Percentiles rank a stretch among this genome's conserved stretches.
These are phyloP conservation scores for Monilinia polystroma DNA, from an alignment of 2,329 filamentous ascomycete genomes.

Conservation along the genomic window DNA sequence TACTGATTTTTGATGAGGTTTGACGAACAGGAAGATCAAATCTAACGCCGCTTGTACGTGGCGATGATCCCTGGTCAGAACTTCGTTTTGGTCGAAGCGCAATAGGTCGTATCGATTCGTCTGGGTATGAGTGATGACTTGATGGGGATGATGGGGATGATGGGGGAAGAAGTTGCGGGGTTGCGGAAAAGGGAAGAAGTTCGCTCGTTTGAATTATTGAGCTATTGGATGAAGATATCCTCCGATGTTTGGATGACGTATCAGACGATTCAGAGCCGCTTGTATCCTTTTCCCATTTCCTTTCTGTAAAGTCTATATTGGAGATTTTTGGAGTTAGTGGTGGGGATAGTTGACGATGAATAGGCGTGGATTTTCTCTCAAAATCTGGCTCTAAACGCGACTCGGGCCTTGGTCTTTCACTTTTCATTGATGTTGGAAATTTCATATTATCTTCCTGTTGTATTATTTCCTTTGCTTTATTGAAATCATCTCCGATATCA, in stretches of 20 bases:
- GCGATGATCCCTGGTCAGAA: conserved; percentile 23
- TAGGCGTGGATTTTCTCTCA: not conserved
- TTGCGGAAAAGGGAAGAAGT: conserved; percentile 1
- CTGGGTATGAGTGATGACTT: conserved; percentile 7
- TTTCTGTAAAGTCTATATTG: not conserved
- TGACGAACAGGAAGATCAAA: conserved; percentile 23
- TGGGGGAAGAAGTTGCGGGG: conserved; percentile 6
- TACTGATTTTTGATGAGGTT: conserved; percentile 24
- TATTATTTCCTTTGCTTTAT: conserved; percentile 35
- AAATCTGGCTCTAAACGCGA: conserved; percentile 15
- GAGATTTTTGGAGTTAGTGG: conserved; percentile 4
- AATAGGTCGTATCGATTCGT: conserved; percentile 28
- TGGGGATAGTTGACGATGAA: conserved; percentile 1
- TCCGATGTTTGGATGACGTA: conserved; percentile 7
- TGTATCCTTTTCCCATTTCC: not conserved
- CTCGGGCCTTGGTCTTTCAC: conserved; percentile 33
- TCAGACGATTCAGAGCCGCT: conserved; percentile 11
- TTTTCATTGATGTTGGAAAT: conserved; percentile 38
- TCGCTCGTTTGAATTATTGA: conserved; percentile 23
- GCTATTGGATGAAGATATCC: conserved; percentile 13
- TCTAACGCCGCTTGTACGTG: conserved; percentile 28
- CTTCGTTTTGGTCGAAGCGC: conserved; percentile 28
- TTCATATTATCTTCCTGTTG: conserved; percentile 39
- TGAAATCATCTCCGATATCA: conserved; percentile 28
- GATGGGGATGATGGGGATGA: conserved; percentile 8